A percentile compares a stretch with the other conserved stretches of the same genome.
phyloP scores from a whole-genome alignment of 2,329 filamentous ascomycete species.

The Trichoderma arundinaceum region DNA sequence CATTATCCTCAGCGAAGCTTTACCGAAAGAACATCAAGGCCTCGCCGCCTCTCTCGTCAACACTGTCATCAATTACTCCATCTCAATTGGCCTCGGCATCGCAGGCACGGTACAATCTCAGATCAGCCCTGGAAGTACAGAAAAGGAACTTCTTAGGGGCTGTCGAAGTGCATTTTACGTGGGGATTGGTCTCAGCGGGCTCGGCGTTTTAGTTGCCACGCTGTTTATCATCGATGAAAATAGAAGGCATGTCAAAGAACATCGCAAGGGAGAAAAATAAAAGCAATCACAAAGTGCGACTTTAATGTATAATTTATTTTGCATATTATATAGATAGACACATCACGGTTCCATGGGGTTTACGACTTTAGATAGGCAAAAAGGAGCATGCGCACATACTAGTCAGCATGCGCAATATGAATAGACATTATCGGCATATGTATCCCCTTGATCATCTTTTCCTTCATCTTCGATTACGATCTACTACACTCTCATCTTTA shows the following conservation, averaged over 20 bases:
- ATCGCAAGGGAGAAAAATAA: not conserved
- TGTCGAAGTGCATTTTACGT: constrained; percentile 44
- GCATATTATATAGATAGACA: not conserved
- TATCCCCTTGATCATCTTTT: too few species aligned
- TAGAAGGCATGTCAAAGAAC: constrained; percentile 8
- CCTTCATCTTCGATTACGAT: not conserved
- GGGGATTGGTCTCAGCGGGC: constrained; percentile 23
- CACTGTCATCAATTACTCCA: constrained; percentile 68
- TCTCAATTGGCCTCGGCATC: constrained; percentile 66
- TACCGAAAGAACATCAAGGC: constrained; percentile 49
- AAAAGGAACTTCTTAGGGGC: constrained; percentile 33
- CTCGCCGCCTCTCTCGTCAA: constrained; percentile 57
- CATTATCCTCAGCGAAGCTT: constrained; percentile 58
- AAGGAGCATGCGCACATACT: not conserved
- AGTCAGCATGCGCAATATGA: not conserved
- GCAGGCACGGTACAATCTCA: constrained; percentile 58
- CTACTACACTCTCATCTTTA: not conserved
- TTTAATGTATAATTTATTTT: constrained; percentile 12
- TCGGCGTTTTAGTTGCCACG: constrained; percentile 4
- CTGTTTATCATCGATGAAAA: constrained; percentile 19
- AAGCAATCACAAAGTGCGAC: not conserved
- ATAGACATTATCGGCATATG: not conserved
- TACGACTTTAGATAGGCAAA: not conserved
- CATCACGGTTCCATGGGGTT: not conserved
- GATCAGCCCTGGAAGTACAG: constrained; percentile 40